Base-by-base conservation (phyloP, 352 stramenopile genomes). In the Globisporangium irregulare region DNA sequence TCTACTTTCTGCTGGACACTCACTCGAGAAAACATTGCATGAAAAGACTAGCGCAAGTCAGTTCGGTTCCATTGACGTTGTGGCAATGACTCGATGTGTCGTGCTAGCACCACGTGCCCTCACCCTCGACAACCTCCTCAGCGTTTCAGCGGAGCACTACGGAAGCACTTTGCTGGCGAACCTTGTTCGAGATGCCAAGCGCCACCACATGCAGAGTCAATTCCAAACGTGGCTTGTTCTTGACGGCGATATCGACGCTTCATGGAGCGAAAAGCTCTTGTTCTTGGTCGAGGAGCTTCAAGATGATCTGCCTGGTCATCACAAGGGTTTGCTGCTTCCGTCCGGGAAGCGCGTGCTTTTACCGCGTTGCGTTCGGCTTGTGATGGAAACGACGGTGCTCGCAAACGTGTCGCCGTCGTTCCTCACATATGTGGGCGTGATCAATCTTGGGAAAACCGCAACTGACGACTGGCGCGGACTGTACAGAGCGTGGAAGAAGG, bases 161-260 rank as follows among this genome's bases (percentile, higher is more conserved):
- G 67, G 66, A 0, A 71, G 75, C 14, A 79, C 73, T 10, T 56
- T 90, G n/a, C 59, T 91, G 0, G 56, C 48, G 2, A 80, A 80
- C 2, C 15, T 90, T 27, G 38, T 84, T 14, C 75, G 74, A 20
- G 84, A 88, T 24, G 75, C 82, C 24, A 91, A 90, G 59, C 24
- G n/a, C 6, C 56, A 24, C 12, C 61, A 68, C 36, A 68, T 67
- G 41, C 18, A 73, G 24, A 60, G 62, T 18, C 29, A 64, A 9
- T 64, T 70, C 6, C 67, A 81, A 8, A 89, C 84, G 20, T 94
- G 86, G 84, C 64, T 93, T 6, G 63, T 92, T 5, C 67, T 94
- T 18, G 86, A 94, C 64, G 83, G 86, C 0, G 76, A 88, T n/a
- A 36, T 91, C 1, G 70, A 77, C 54, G 18, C 68, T 5, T 53